Conservation (phyloP, 2,329 filamentous ascomycete species). For the Saccharata proteae region DNA sequence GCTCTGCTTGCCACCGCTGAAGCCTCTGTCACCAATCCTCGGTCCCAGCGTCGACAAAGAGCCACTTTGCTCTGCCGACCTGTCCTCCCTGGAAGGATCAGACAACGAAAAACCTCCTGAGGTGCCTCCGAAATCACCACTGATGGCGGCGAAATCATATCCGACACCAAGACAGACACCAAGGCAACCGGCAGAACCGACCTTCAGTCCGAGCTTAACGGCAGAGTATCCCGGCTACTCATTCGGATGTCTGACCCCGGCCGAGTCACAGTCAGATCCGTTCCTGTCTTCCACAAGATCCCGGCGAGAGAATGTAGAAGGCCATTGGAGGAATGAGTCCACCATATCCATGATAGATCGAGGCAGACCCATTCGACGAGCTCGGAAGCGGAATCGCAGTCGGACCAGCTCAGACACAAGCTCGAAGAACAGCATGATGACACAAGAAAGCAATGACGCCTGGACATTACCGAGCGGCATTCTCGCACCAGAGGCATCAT, state of each 20-base stretch:
- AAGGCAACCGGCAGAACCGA: too few species aligned
- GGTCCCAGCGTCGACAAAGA: conserved; percentile 18
- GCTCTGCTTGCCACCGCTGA: conserved; percentile 1
- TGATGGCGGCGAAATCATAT: too few species aligned
- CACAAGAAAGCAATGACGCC: conserved; percentile 15
- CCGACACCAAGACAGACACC: too few species aligned
- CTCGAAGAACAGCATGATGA: conserved; percentile 19
- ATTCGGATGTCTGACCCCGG: too few species aligned
- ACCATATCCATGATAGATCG: conserved; percentile 27
- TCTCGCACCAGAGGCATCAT: conserved; percentile 22
- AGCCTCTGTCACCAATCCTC: conserved; percentile 21
- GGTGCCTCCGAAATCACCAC: conserved; percentile 26
- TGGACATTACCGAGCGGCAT: conserved; percentile 27
- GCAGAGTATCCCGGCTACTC: too few species aligned
- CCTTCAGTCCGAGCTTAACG: too few species aligned
- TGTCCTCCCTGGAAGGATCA: too few species aligned
- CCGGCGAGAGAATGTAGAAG: too few species aligned
- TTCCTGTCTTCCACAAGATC: too few species aligned
- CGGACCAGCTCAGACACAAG: conserved; percentile 22
- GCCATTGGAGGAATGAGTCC: conserved; percentile 23
- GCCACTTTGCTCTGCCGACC: too few species aligned
- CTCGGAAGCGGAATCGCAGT: conserved; percentile 4
- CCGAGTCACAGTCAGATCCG: too few species aligned
- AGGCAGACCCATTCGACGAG: conserved; percentile 21
- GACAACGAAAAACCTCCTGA: conserved; percentile 18